phyloP scores from a whole-genome alignment of 2,329 filamentous ascomycete genomes.

The Alternaria ventricosa region DNA sequence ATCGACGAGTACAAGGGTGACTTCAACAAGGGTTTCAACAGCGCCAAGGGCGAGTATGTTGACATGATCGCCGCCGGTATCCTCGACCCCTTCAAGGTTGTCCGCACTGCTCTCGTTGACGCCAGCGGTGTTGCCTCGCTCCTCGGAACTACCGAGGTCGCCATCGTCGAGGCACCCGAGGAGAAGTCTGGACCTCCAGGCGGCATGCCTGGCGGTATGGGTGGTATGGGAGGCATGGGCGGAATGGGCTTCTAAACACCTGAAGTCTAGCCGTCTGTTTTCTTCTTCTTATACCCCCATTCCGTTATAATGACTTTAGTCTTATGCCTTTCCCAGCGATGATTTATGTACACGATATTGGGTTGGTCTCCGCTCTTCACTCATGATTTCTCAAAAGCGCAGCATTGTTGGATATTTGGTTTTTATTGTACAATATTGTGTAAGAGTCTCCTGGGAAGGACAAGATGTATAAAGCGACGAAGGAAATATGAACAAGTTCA shows the following conservation, averaged over 20 bases:
- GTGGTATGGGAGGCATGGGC: slow-evolving; percentile 56
- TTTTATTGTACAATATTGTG: slow-evolving; percentile 47
- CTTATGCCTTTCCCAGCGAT: slow-evolving; percentile 39
- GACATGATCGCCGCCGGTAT: slow-evolving; percentile 99
- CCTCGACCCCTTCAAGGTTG: slow-evolving; percentile 98
- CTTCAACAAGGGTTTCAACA: slow-evolving; percentile 99
- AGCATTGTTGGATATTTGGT: slow-evolving; percentile 39
- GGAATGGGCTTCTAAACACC: slow-evolving; percentile 67
- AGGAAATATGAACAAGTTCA: slow-evolving; percentile 34
- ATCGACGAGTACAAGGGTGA: slow-evolving; percentile 89
- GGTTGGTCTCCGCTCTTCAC: slow-evolving; percentile 49
- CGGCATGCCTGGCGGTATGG: slow-evolving; percentile 65
- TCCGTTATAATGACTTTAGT: slow-evolving; percentile 45
- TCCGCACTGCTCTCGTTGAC: slow-evolving; percentile 93
- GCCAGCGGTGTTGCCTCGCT: slow-evolving; percentile 96
- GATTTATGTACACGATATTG: slow-evolving; percentile 45
- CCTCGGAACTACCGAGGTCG: slow-evolving; percentile 96
- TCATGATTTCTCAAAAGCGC: slow-evolving; percentile 47
- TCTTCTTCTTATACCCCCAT: slow-evolving; percentile 38
- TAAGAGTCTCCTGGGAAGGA: slow-evolving; percentile 36
- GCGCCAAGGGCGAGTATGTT: slow-evolving; percentile 94
- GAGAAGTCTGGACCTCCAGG: slow-evolving; percentile 72
- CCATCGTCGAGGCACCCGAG: slow-evolving; percentile 94
- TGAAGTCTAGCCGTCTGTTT: slow-evolving; percentile 27
- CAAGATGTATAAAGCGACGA: slow-evolving; percentile 40